Base-by-base conservation (phyloP, 164 flowering plant genomes). In the Saururus chinensis region DNA sequence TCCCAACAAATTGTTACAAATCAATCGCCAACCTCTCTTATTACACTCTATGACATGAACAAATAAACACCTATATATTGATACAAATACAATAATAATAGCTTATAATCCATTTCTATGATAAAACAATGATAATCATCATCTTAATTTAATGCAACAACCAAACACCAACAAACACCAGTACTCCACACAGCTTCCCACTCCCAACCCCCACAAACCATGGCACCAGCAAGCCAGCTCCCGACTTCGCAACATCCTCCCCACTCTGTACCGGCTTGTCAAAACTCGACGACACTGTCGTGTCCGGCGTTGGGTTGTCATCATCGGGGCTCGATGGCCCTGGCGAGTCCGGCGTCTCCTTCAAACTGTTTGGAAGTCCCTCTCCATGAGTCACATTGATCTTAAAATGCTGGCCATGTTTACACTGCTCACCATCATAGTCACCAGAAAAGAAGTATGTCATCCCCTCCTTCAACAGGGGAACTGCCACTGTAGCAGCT, bases 401-500 rank as follows among this genome's bases (percentile, higher is more conserved):
- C 35, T 74, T 71, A 70, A 93, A 88, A 35, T 65, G 88, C 62
- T 88, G 96, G 0, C 97, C 99, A 25, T 79, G 68, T 60, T 64
- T 51, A 73, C 99, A 93, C 63, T 93, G 99, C 20, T 84, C 88
- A 0, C 99, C 97, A 21, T 93, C 99, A 55, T 88, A 93, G 35
- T 87, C 81, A 11, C 89, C 74, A 0, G 99, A 93, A 66, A 90
- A 93, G 73, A 93, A 93, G 57, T 86, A 93, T 0, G 71, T 79
- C 60, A 63, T 51, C 35, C 99, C 99, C 61, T 84, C 84, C 69
- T 82, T 86, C 10, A 75, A 19, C 0, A 93, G 79, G 1, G 96
- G 99, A 0, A 90, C 84, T 0, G 88, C 66, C 12, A 80, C 76
- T 0, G 84, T 37, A 7, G 80, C 85, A 0, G 81, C 65, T 0